These are phyloP conservation scores for Ambrosia hybrid DNA, from an alignment of 140 eudicot genomes.

Conservation along the genomic window DNA sequence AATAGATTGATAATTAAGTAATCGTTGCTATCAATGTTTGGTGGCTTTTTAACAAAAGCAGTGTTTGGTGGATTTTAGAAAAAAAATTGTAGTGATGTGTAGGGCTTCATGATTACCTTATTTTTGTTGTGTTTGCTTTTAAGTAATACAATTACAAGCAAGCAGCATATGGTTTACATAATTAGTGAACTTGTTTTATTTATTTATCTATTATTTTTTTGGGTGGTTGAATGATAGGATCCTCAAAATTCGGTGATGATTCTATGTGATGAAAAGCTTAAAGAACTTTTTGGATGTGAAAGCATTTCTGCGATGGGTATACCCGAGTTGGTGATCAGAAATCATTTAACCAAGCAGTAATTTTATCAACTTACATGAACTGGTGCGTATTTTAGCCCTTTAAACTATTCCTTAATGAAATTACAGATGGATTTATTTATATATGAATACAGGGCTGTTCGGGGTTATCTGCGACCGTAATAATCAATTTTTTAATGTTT, in stretches of 20 bases:
- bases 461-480: no score
- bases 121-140: background rate
- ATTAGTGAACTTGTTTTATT: slow-evolving; percentile 10
- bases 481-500: no score
- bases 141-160: background rate
- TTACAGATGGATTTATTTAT: background rate
- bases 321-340: slow-evolving; percentile 39
- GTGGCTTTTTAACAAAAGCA: slow-evolving; percentile 10
- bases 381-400: slow-evolving; percentile 31
- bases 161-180: background rate
- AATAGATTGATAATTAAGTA: slow-evolving; percentile 1
- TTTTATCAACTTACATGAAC: slow-evolving; percentile 34
- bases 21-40: background rate
- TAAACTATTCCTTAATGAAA: background rate
- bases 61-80: slow-evolving; percentile 1
- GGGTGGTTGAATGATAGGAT: slow-evolving; percentile 49
- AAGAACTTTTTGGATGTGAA: slow-evolving; percentile 57
- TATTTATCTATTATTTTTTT: slow-evolving; percentile 3
- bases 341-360: slow-evolving; percentile 42
- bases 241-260: slow-evolving; percentile 59
- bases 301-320: slow-evolving; percentile 44
- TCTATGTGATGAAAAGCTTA: slow-evolving; percentile 66
- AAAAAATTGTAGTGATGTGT: background rate
- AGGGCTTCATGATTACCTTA: background rate
- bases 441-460: no score